Conservation (phyloP, 768 basidiomycete species). For the Tulasnella sp. region DNA sequence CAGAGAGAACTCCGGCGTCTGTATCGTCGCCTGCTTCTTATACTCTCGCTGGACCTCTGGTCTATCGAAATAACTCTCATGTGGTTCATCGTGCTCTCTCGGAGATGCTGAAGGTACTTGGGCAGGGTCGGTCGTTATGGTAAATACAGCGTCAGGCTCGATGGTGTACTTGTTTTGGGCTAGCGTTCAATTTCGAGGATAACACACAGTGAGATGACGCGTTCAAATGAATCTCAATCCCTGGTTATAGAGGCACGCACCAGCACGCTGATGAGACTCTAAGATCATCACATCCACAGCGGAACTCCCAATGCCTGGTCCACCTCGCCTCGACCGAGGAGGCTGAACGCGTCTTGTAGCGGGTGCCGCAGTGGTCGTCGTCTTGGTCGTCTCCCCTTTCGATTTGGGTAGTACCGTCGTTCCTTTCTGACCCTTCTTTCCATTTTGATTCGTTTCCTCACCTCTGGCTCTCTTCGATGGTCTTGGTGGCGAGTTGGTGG, state of each 20-base stretch:
- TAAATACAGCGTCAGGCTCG: slow-evolving; percentile 50
- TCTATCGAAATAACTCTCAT: slow-evolving; percentile 66
- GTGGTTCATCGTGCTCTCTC: slow-evolving; percentile 32
- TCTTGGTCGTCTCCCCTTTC: not conserved
- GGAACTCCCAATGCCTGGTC: slow-evolving; percentile 67
- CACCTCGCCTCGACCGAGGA: slow-evolving; percentile 67
- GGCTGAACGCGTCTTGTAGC: slow-evolving; percentile 62
- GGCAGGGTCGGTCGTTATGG: slow-evolving; percentile 62
- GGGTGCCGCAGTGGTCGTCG: slow-evolving; percentile 13
- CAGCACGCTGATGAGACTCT: slow-evolving; percentile 56
- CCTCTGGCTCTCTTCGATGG: no score
- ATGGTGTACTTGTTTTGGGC: slow-evolving; percentile 66
- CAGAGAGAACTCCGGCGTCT: slow-evolving; percentile 60
- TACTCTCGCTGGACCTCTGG: slow-evolving; percentile 65
- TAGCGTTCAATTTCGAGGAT: slow-evolving; percentile 25
- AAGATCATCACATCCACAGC: slow-evolving; percentile 77
- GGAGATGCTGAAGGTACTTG: slow-evolving; percentile 37
- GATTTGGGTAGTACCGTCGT: no score
- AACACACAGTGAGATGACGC: not conserved
- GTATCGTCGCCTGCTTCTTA: slow-evolving; percentile 57
- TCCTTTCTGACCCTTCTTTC: no score
- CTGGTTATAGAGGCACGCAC: slow-evolving; percentile 44
- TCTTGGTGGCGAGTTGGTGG: no score
- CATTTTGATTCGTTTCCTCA: no score
- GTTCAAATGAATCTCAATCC: not conserved